phyloP scores from a whole-genome alignment of 164 flowering plant genomes.

The Hamamelis virginiana region DNA sequence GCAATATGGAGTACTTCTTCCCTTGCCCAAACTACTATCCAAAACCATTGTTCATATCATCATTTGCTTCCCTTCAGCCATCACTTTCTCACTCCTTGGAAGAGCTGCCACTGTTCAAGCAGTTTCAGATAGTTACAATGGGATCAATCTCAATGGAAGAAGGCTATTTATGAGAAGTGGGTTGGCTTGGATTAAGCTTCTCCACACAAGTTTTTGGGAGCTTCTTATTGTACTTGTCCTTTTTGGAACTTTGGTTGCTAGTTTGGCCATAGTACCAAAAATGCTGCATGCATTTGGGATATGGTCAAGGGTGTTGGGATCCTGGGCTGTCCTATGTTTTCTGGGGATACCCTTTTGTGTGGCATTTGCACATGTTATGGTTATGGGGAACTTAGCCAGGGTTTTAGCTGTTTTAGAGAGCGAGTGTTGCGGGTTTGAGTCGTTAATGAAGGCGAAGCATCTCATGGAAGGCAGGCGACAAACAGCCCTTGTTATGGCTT shows the following conservation, averaged over 20 bases:
- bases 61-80: conserved; percentile 34
- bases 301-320: conserved; percentile 17
- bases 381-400: conserved; percentile 35
- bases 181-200: conserved; percentile 37
- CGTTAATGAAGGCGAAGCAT: conserved; percentile 30
- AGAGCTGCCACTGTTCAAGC: conserved; percentile 40
- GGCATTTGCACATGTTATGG: conserved; percentile 37
- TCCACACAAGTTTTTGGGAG: conserved; percentile 38
- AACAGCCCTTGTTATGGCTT: conserved; percentile 31
- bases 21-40: conserved; percentile 24
- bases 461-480: conserved; percentile 28
- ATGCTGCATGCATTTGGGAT: conserved; percentile 15
- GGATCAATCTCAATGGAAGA: conserved; percentile 25
- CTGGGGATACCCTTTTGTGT: conserved; percentile 32
- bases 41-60: conserved; percentile 28
- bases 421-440: conserved; percentile 31
- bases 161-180: conserved; percentile 31
- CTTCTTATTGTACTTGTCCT: conserved; percentile 23
- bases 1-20: conserved; percentile 15
- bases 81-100: conserved; percentile 41
- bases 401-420: conserved; percentile 31
- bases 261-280: conserved; percentile 22
- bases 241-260: conserved; percentile 21
- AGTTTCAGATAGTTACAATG: conserved; percentile 37
- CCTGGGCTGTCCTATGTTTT: conserved; percentile 25